These are phyloP conservation scores for Mucor lusitanicus DNA, from an alignment of 371 early-diverging fungal genomes.

Conservation along the genomic window DNA sequence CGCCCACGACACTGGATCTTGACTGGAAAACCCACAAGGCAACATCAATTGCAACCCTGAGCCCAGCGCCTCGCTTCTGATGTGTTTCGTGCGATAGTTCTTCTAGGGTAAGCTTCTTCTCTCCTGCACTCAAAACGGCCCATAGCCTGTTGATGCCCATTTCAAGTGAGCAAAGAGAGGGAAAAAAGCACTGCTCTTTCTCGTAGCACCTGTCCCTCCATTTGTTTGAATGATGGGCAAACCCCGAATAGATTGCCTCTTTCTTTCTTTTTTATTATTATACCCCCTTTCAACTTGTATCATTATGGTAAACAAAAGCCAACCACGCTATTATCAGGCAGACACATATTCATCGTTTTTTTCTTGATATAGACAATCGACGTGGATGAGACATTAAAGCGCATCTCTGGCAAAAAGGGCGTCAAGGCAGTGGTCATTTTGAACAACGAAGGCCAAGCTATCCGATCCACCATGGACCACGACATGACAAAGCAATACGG, in stretches of 20 bases:
- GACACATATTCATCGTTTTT: no score
- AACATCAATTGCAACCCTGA: slow-evolving; percentile 41
- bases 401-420: slow-evolving; percentile 81
- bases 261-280: neutral
- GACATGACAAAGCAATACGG: slow-evolving; percentile 79
- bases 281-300: neutral
- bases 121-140: slow-evolving; percentile 3
- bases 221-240: neutral
- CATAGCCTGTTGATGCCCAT: slow-evolving; percentile 26
- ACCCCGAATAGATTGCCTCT: neutral
- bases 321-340: no score
- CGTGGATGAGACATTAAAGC: slow-evolving; percentile 92
- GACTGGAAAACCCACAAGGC: slow-evolving; percentile 39
- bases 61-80: slow-evolving; percentile 1
- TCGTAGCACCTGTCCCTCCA: neutral
- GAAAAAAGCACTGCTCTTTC: neutral
- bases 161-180: neutral
- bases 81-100: neutral
- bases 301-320: neutral
- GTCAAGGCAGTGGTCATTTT: slow-evolving; percentile 80
- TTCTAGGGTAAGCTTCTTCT: slow-evolving; percentile 20
- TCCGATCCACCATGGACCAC: slow-evolving; percentile 85
- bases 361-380: slow-evolving; percentile 50
- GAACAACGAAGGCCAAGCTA: slow-evolving; percentile 81
- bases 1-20: slow-evolving; percentile 20